Percentiles rank a stretch among this genome's conserved stretches.
phyloP scores from a whole-genome alignment of 805 yeast species.

The Nakazawaea siamensis region DNA sequence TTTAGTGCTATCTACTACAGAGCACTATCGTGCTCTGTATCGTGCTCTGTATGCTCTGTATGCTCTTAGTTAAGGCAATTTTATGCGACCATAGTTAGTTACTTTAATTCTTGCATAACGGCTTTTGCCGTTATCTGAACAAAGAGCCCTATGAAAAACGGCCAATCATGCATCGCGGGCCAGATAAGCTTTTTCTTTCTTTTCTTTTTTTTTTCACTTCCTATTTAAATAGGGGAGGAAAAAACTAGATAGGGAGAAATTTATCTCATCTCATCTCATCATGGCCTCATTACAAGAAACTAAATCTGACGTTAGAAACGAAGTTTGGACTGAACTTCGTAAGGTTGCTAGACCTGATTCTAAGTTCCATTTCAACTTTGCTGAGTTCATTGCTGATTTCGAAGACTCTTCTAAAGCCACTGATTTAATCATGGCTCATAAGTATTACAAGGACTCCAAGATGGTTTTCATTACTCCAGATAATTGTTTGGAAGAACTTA shows the following conservation, averaged over 20 bases:
- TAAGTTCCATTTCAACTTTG: slow-evolving; percentile 20
- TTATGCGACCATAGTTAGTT: too few species aligned
- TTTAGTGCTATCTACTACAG: too few species aligned
- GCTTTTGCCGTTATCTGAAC: too few species aligned
- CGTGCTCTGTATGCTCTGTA: too few species aligned
- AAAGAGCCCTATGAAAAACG: too few species aligned
- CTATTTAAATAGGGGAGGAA: background rate
- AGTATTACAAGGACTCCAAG: slow-evolving; percentile 11
- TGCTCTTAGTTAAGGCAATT: too few species aligned
- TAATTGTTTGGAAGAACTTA: slow-evolving; percentile 21
- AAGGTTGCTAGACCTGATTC: slow-evolving; percentile 24
- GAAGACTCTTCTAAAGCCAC: slow-evolving; percentile 20
- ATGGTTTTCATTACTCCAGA: slow-evolving; percentile 22
- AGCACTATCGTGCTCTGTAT: too few species aligned
- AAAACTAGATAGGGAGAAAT: background rate
- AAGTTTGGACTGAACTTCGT: slow-evolving; percentile 19
- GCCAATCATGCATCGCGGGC: too few species aligned
- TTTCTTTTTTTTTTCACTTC: too few species aligned
- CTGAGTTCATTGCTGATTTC: slow-evolving; percentile 24
- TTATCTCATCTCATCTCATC: background rate
- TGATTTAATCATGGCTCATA: slow-evolving; percentile 12
- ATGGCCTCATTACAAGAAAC: too few species aligned
- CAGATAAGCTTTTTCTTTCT: too few species aligned
- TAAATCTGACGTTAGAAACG: slow-evolving; percentile 18
- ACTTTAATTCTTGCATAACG: too few species aligned